phyloP scores from a whole-genome alignment of 805 yeast species.

The Ogataea kodamae region DNA sequence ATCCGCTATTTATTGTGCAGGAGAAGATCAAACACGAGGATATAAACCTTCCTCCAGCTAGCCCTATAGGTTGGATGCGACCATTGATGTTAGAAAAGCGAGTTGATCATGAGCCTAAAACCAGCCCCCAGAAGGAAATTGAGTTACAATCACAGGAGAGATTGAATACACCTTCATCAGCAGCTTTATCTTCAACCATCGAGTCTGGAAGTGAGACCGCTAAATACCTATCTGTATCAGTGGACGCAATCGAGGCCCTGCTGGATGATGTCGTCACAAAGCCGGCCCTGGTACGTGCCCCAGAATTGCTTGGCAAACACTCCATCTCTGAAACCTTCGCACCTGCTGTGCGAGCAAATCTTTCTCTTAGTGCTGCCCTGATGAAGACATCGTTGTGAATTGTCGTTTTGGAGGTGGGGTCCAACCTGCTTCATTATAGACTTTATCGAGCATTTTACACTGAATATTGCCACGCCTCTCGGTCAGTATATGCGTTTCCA shows the following conservation, averaged over 20 bases:
- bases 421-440: constrained; percentile 14
- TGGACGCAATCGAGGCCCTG: constrained; percentile 11
- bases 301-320: constrained; percentile 7
- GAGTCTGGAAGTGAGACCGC: constrained; percentile 17
- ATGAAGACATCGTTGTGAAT: constrained; percentile 11
- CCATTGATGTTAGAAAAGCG: constrained; percentile 23
- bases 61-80: no score
- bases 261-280: constrained; percentile 12
- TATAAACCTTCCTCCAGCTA: no score
- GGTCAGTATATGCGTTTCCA: constrained; percentile 49
- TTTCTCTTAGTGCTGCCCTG: constrained; percentile 10
- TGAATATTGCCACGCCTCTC: constrained; percentile 19
- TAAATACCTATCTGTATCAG: constrained; percentile 18
- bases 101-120: constrained; percentile 3
- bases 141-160: no score
- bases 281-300: constrained; percentile 18
- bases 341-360: constrained; percentile 6
- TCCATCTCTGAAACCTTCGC: background rate
- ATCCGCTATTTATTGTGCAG: constrained; percentile 27
- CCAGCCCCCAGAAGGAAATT: no score
- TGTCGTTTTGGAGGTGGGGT: constrained; percentile 21
- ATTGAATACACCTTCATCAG: constrained; percentile 4
- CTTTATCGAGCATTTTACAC: constrained; percentile 15
- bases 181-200: constrained; percentile 13
- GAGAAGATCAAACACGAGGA: constrained; percentile 5